Evolutionary conservation across 2,329 filamentous ascomycete genomes (phyloP), one percentile per base, ranked within the genome.

Genomic region (Nemania sp.): DNA sequence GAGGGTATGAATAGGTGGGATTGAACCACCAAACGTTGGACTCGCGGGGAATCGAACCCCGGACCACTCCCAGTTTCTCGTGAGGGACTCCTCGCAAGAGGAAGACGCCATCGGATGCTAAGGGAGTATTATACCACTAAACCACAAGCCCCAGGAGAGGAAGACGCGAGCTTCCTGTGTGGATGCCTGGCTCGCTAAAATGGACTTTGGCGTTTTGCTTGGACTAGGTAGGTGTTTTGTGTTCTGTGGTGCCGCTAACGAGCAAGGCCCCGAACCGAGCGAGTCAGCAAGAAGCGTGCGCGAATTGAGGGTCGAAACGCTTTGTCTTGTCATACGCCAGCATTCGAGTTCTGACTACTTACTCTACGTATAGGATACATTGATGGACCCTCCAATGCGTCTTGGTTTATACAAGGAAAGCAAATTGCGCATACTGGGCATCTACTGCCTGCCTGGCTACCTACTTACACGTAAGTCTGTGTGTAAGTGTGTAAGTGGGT

Each of bases 41-140:
- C 66, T 72, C 71, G 71, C 71, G 70, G 71, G 70, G 71, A 71
- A 72, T 72, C 62, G 68, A 73, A 71, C 70, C 71, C 70, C 71
- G 71, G 71, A 73, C 71, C 70, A 66, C 68, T 71, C 68, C 70
- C 71, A 72, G 32, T 60, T 60, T 43, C 54, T 56, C n/a, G 49
- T 24, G 29, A 6, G 13, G n/a, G n/a, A n/a, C 52, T 32, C 62
- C 53, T 59, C 18, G 35, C 10, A 49, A 29, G 43, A 59, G 13
- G 49, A 59, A 22, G 38, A n/a, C n/a, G 5, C 52, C 27, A 32
- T 8, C 32, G 52, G 43, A 61, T 68, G 66, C 66, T 68, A 68
- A 64, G 66, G 66, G 66, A 64, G 66, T 64, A 68, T 68, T 62
- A 69, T 69, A 69, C 65, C 63, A 69, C 67, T 69, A 69, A 69